Percentiles rank a stretch among this genome's conserved stretches.
phyloP scores from a whole-genome alignment of 78 protist genomes.

The Pigoraptor vietnamica region DNA sequence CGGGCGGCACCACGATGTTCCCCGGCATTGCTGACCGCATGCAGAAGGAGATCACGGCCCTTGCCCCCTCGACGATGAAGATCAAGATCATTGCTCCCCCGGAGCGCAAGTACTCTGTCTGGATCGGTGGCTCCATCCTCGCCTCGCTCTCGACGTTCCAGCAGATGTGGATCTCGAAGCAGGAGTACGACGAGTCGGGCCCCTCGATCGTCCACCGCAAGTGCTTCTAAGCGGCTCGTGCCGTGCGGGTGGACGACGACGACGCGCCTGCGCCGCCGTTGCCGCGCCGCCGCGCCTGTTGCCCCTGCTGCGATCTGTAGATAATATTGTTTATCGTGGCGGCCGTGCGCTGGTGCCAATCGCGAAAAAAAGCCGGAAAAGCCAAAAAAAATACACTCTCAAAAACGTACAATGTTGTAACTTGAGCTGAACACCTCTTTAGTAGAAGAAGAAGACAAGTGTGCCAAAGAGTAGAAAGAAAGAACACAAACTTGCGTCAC shows the following conservation, averaged over 20 bases:
- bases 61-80: constrained; percentile 84
- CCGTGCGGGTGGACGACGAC: constrained; percentile 59
- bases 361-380: neutral
- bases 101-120: constrained; percentile 90
- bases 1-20: constrained; percentile 93
- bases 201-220: constrained; percentile 88
- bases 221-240: constrained; percentile 74
- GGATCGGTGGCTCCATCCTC: constrained; percentile 97
- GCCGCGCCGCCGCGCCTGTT: neutral
- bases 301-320: neutral
- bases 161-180: constrained; percentile 88
- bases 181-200: constrained; percentile 90
- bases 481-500: too few species aligned
- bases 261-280: neutral
- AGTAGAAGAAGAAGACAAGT: too few species aligned
- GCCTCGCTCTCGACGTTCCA: constrained; percentile 88
- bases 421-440: too few species aligned
- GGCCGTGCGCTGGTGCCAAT: neutral
- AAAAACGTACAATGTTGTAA: too few species aligned
- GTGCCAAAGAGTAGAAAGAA: too few species aligned
- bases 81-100: constrained; percentile 86
- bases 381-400: too few species aligned
- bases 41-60: constrained; percentile 66
- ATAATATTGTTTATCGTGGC: neutral
- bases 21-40: constrained; percentile 84